Base-by-base conservation (phyloP, 257 asterid genomes). In the Cynanchum wilfordii region DNA sequence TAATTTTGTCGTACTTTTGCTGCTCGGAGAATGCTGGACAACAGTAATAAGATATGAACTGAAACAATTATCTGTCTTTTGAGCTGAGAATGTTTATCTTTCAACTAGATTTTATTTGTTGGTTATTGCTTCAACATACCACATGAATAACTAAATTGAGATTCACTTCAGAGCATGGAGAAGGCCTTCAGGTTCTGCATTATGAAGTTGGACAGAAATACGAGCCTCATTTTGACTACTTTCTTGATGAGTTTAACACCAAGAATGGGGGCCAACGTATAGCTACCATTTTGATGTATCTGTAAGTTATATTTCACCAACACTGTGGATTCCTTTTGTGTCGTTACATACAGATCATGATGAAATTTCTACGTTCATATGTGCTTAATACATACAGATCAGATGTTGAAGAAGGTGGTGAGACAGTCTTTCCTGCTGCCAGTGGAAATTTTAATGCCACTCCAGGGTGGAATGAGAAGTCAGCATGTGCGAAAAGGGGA, bases 341-440 rank as follows among this genome's bases (percentile, higher is more conserved):
- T 45, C 24, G 36, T 54, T 52, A n/a, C n/a, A n/a, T n/a, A n/a
- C 68, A 29, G 40, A 15, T 58, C 29, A 64, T 9, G 38, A 50
- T 73, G 16, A 45, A 69, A 50, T 50, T 71, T 52, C 33, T 69
- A 17, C 47, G n/a, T 49, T 71, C 66, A 25, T 65, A 10, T 63
- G 42, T 58, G 71, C 77, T 16, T 70, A 38, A 66, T 79, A 84
- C 89, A 66, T 79, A 84, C 89, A 90, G 98, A 84, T 93, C 97
- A 75, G 96, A 89, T 78, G 97, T 93, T 70, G 98, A 93, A 89
- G 97, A 93, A 89, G 98, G 97, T 22, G 98, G 98, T 27, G 96
- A 93, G 84, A 93, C 98, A 33, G 83, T 93, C 78, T 93, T 93
- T 38, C 98, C 98, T 67, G 82, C 89, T 25, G 89, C 97, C 38